These are phyloP conservation scores for Neurospora sublineolata DNA, from an alignment of 495 filamentous ascomycete genomes.

Conservation along the genomic window DNA sequence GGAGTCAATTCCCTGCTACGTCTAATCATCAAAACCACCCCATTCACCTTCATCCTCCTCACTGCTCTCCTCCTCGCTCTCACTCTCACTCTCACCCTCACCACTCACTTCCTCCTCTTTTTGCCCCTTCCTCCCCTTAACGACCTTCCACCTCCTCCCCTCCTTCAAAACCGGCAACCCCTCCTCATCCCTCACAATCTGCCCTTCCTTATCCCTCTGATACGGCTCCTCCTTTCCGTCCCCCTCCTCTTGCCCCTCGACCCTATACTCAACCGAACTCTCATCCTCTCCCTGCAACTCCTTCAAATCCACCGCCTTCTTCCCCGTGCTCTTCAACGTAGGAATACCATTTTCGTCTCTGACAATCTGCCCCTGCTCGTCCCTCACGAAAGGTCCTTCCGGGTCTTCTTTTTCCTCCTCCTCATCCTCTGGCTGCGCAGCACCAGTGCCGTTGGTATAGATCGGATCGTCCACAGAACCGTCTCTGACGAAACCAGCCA, in stretches of 20 bases:
- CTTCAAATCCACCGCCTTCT: slow-evolving; percentile 8
- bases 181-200: slow-evolving; percentile 17
- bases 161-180: slow-evolving; percentile 3
- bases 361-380: slow-evolving; percentile 26
- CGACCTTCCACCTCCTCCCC: slow-evolving; percentile 11
- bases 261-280: slow-evolving; percentile 14
- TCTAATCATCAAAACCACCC: slow-evolving; percentile 37
- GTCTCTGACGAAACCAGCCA: slow-evolving; percentile 36
- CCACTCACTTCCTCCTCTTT: slow-evolving; percentile 9
- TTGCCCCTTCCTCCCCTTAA: slow-evolving; percentile 20
- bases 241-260: not conserved
- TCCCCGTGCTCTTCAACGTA: slow-evolving; percentile 23
- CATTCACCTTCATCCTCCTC: slow-evolving; percentile 28
- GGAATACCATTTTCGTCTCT: slow-evolving; percentile 29
- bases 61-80: slow-evolving; percentile 5
- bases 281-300: slow-evolving; percentile 18
- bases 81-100: not conserved
- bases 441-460: not conserved
- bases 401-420: slow-evolving; percentile 7
- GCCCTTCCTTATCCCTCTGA: slow-evolving; percentile 14
- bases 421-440: not conserved
- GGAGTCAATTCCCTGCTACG: not conserved
- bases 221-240: slow-evolving; percentile 16
- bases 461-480: not conserved
- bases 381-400: slow-evolving; percentile 27